A percentile compares a stretch with the other conserved stretches of the same genome.
These are phyloP conservation scores for Nemania bipapillata DNA, from an alignment of 2,329 filamentous ascomycete genomes.

Conservation along the genomic window DNA sequence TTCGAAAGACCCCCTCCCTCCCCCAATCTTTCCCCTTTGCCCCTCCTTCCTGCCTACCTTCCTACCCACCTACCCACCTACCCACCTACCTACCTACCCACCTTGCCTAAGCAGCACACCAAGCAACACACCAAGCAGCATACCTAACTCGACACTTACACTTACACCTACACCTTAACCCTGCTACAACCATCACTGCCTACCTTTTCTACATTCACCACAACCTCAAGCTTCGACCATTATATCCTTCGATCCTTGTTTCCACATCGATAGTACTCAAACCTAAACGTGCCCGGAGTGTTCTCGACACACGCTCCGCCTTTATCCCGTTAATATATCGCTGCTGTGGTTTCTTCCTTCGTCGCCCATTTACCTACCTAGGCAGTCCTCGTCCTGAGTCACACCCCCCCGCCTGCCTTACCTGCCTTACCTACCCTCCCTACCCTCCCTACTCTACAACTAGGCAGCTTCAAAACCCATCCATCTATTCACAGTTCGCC, in stretches of 20 bases:
- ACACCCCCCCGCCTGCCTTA: slow-evolving; percentile 3
- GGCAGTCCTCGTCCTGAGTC: slow-evolving; percentile 7
- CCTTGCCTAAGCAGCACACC: neutral
- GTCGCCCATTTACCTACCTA: neutral
- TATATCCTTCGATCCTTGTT: neutral
- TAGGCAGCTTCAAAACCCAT: neutral
- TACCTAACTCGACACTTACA: slow-evolving; percentile 21
- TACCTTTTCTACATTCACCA: neutral
- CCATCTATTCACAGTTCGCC: neutral
- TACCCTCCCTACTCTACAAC: neutral
- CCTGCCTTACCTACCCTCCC: neutral
- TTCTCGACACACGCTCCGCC: neutral
- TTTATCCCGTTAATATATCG: neutral
- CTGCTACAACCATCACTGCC: slow-evolving; percentile 15
- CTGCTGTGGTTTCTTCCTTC: neutral
- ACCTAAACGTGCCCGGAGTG: neutral
- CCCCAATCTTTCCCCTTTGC: slow-evolving; percentile 13
- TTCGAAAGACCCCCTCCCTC: neutral
- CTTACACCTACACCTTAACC: slow-evolving; percentile 24
- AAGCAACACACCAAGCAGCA: slow-evolving; percentile 31
- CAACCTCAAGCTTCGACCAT: neutral
- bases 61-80: slow-evolving; percentile 1
- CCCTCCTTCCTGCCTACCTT: slow-evolving; percentile 29
- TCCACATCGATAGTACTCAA: slow-evolving; percentile 6
- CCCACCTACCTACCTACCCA: neutral